phyloP scores from a whole-genome alignment of 164 flowering plant species.

The Amborella trichopoda region DNA sequence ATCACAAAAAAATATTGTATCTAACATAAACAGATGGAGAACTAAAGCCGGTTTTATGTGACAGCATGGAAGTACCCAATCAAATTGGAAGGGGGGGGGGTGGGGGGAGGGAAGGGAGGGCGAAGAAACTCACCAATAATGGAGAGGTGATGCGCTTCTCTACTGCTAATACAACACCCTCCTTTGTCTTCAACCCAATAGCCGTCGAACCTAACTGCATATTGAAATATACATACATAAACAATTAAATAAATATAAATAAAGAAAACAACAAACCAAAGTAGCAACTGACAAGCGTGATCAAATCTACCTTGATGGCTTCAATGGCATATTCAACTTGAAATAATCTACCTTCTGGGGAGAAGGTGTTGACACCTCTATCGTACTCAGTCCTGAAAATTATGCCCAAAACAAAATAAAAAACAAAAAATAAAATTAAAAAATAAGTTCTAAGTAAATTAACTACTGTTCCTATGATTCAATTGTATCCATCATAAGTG shows the following conservation, averaged over 20 bases:
- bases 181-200: conserved; percentile 84
- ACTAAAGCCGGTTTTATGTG: not conserved
- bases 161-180: conserved; percentile 96
- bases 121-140: conserved; percentile 44
- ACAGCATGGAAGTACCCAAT: no score
- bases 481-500: no score
- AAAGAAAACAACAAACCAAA: not conserved
- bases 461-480: no score
- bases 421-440: not conserved
- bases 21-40: not conserved
- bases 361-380: conserved; percentile 96
- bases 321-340: conserved; percentile 98
- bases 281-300: not conserved
- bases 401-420: not conserved
- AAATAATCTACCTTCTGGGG: conserved; percentile 92
- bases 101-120: not conserved
- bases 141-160: conserved; percentile 98
- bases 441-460: no score
- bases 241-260: not conserved
- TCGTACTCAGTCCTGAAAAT: conserved; percentile 86
- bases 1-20: no score
- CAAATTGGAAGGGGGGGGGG: not conserved
- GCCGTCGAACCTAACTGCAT: conserved; percentile 92
- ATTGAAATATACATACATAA: not conserved
- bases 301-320: conserved; percentile 70